Conservation (phyloP, 345 rosid genomes). For the Boechera divaricarpa region DNA sequence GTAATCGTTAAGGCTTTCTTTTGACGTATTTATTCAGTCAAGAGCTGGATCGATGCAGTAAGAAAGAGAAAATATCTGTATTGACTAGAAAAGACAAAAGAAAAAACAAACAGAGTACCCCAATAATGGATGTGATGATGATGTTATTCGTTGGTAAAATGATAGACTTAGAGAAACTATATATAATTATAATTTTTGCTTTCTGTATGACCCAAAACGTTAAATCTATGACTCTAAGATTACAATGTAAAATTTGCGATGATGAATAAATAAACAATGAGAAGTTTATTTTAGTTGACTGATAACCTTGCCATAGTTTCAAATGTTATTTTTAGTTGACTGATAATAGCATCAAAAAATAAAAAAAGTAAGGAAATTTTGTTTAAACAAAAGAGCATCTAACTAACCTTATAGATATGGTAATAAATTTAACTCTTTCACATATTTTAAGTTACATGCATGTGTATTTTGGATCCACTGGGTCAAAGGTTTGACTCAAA, state of each 20-base stretch:
- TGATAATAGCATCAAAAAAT: background rate
- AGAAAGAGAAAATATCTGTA: constrained; percentile 23
- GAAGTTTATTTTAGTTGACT: background rate
- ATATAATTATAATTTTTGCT: background rate
- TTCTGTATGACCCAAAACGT: background rate
- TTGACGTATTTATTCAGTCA: constrained; percentile 38
- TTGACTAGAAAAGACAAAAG: background rate
- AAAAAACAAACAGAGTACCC: background rate
- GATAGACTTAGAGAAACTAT: background rate
- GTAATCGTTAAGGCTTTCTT: constrained; percentile 9
- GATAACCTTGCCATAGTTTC: background rate
- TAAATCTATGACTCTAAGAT: no score
- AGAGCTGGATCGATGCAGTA: background rate
- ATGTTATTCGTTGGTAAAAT: background rate
- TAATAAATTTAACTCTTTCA: background rate
- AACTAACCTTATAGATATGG: constrained; percentile 21
- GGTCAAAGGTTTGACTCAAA: constrained; percentile 37
- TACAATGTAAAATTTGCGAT: no score
- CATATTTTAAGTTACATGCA: constrained; percentile 18
- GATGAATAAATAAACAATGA: no score
- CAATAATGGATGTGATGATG: constrained; percentile 8
- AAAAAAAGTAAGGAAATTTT: background rate
- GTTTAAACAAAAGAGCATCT: background rate
- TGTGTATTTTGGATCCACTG: constrained; percentile 35
- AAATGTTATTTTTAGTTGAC: background rate